Evolutionary conservation across 441 rosid species (phyloP), one percentile per base, ranked within the genome.

Genomic region (Erodium moschatum): DNA sequence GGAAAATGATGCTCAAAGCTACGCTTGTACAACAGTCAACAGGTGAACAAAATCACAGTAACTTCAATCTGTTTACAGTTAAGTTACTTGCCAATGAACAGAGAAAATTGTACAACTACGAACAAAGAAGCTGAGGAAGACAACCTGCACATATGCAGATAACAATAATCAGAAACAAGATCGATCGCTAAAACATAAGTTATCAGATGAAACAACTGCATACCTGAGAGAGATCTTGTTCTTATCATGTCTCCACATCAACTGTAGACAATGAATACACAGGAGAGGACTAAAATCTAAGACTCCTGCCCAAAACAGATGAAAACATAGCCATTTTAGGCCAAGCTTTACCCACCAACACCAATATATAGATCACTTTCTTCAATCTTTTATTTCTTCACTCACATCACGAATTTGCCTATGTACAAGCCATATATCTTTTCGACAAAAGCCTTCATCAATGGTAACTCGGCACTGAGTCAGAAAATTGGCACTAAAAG

Each of bases 401-500:
- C 42, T 38, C 42, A 38, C 9, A 6, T 38, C 42, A 67, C 64
- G 60, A 33, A 69, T 63, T n/a, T 61, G 65, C 70, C 67, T 64
- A 71, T 74, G 67, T 75, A 72, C 69, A 60, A 52, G 31, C 73
- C 72, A 54, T 35, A 29, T 72, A 69, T 16, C 48, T 44, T 11
- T 35, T 61, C 66, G 11, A 67, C 64, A 69, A 69, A 67, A 75
- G 64, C 52, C 69, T 69, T 38, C 42, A 38, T 35, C 48, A 60
- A 3, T 19, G 13, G 13, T 31, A 24, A 24, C 27, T 24, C 27
- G 65, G 67, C 72, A 63, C 44, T 13, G 21, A 35, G 77, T 62
- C 20, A 31, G 64, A 8, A 65, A 52, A 63, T 64, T 27, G 68
- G 74, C 58, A 27, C 68, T 8, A 69, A 69, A 73, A 44, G 64